Conservation (phyloP, 257 asterid species). For the Orobanche coerulescens region DNA sequence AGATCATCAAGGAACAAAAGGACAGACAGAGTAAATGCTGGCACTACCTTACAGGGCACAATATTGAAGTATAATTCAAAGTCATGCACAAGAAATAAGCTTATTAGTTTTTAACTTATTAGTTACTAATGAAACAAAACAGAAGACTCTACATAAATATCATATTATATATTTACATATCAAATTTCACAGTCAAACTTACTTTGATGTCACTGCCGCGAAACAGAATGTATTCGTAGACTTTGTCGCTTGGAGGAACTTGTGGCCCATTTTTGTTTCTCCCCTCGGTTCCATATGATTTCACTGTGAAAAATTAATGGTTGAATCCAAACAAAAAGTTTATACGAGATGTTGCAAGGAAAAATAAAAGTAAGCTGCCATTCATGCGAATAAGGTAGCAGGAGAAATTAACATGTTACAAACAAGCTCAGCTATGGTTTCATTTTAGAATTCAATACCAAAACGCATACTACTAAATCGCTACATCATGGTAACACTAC, state of each 20-base stretch:
- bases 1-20: neutral
- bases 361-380: neutral
- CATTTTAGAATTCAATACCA: slow-evolving; percentile 4
- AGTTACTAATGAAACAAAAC: neutral
- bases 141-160: neutral
- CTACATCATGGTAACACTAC: neutral
- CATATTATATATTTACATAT: neutral
- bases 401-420: neutral
- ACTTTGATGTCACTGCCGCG: slow-evolving; percentile 83
- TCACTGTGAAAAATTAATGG: slow-evolving; percentile 42
- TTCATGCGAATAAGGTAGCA: neutral
- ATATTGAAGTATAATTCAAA: neutral
- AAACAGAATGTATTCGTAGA: slow-evolving; percentile 67
- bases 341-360: neutral
- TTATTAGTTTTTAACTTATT: neutral
- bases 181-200: slow-evolving; percentile 14
- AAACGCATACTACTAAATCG: neutral
- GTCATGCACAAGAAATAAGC: neutral
- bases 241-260: slow-evolving; percentile 61
- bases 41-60: neutral
- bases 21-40: neutral
- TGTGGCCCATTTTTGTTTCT: slow-evolving; percentile 62
- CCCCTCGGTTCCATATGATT: slow-evolving; percentile 80
- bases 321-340: slow-evolving; percentile 5
- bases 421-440: neutral